A percentile compares a stretch with the other conserved stretches of the same genome.
phyloP scores from a whole-genome alignment of 2,329 filamentous ascomycete genomes.

The Trichoderma asperellum region DNA sequence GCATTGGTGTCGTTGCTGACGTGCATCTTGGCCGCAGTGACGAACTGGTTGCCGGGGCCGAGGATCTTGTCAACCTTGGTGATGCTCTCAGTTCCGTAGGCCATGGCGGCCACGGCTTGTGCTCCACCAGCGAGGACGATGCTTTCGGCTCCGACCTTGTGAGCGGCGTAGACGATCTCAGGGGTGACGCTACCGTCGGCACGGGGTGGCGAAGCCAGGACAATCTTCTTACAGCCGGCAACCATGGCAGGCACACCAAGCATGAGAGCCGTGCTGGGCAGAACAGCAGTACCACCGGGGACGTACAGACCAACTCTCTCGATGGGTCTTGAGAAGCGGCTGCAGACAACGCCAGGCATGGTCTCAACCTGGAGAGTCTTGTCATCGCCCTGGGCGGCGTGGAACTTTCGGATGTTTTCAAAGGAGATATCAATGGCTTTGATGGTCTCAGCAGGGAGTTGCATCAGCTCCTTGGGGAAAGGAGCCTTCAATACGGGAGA shows the following conservation, averaged over 20 bases:
- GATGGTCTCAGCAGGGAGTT: slow-evolving; percentile 79
- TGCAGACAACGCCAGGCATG: slow-evolving; percentile 96
- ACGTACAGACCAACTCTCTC: slow-evolving; percentile 97
- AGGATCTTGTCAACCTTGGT: slow-evolving; percentile 99
- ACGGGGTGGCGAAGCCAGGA: slow-evolving; percentile 88
- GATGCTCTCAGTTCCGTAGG: slow-evolving; percentile 92
- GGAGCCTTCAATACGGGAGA: slow-evolving; percentile 89
- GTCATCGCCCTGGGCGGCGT: slow-evolving; percentile 85
- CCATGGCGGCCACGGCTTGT: slow-evolving; percentile 94
- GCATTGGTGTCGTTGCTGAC: slow-evolving; percentile 97
- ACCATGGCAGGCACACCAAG: slow-evolving; percentile 97
- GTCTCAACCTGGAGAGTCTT: slow-evolving; percentile 87
- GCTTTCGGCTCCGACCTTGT: slow-evolving; percentile 94
- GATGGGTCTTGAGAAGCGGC: slow-evolving; percentile 88
- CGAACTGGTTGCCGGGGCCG: slow-evolving; percentile 96
- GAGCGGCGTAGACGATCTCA: slow-evolving; percentile 95
- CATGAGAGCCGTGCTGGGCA: slow-evolving; percentile 97
- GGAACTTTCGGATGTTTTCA: slow-evolving; percentile 93
- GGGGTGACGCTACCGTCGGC: slow-evolving; percentile 89
- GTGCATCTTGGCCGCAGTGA: slow-evolving; percentile 97
- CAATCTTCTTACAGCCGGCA: slow-evolving; percentile 92
- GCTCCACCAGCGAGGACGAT: slow-evolving; percentile 96
- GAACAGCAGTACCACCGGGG: slow-evolving; percentile 93
- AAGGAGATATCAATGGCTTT: slow-evolving; percentile 92
- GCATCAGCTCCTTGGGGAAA: slow-evolving; percentile 84